These are phyloP conservation scores for Neurospora sp. DNA, from an alignment of 495 filamentous ascomycete genomes.

Conservation along the genomic window DNA sequence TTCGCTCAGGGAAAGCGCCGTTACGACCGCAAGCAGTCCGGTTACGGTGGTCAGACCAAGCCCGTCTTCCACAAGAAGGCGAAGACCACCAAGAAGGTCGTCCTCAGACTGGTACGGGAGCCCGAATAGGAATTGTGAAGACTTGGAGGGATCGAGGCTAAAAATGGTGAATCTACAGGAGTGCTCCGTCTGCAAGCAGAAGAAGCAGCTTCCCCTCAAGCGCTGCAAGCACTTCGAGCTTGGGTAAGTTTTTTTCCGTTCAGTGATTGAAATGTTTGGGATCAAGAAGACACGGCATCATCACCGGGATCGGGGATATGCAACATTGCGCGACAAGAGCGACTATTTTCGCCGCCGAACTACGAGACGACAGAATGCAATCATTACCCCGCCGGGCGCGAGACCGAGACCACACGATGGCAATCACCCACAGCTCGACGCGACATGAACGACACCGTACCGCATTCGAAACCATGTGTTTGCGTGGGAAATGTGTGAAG, in stretches of 20 bases:
- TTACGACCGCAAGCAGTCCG: constrained; percentile 99
- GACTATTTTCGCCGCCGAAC: neutral
- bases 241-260: constrained; percentile 56
- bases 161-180: constrained; percentile 65
- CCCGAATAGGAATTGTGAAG: neutral
- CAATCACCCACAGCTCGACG: neutral
- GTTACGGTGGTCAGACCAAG: constrained; percentile 99
- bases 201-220: constrained; percentile 95
- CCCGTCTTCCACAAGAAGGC: constrained; percentile 99
- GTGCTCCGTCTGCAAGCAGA: constrained; percentile 93
- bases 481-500: neutral
- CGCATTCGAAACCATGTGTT: neutral
- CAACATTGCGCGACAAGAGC: neutral
- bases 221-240: constrained; percentile 99
- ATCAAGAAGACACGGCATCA: neutral
- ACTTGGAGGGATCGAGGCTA: constrained; percentile 7
- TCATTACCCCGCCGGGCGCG: neutral
- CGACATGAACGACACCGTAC: neutral
- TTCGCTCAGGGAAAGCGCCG: constrained; percentile 99
- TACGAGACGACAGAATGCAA: neutral
- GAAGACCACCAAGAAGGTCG: constrained; percentile 99
- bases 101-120: constrained; percentile 60
- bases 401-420: neutral
- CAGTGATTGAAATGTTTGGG: neutral
- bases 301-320: neutral